Base-by-base conservation (phyloP, 306 rosid species). In the Medicago lupulina region DNA sequence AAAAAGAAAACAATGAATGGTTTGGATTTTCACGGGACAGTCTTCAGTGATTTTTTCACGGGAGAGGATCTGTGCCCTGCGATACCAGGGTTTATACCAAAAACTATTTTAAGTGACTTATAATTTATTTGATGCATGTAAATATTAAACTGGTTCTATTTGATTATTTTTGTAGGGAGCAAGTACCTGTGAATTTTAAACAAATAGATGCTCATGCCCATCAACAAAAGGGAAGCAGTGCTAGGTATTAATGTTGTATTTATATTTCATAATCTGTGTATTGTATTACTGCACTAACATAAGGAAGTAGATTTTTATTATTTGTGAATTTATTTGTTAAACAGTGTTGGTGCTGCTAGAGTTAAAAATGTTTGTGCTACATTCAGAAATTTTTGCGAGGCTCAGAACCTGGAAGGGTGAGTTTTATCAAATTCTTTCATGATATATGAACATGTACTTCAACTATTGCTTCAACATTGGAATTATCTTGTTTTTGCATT, bases 221-320 rank as follows among this genome's bases (percentile, higher is more conserved):
- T 85, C 96, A 88, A 59, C 85, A 87, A 71, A 92, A 90, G 86
- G 94, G 92, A 50, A 90, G 92, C 80, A 87, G 96, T 75, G 93
- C 91, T 60, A 90, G 96, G 97, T 92, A 86, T 60, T 8, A 17
- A 4, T 9, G 3, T 5, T 67, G 57, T 71, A 17, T 2, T 58
- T 4, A 8, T 61, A 64, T 46, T 67, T 39, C 40, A 65, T 80
- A 71, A 14, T 64, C 9, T 74, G 1, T 63, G 25, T 13, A 11
- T 8, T 40, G 53, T 73, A 34, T 61, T 76, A 13, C 53, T 16
- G 34, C 67, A 14, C 40, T 75, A 41, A 36, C 41, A 1, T 59
- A 5, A 25, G 3, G 13, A 58, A 66, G 17, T 59, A 49, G 5
- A 49, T 25, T 31, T 3, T 14, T 28, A 15, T 68, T 66, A 41